Percentiles rank a stretch among this genome's conserved stretches.
phyloP scores from a whole-genome alignment of 2,329 filamentous ascomycete species.

The Tolypocladium inflatum region DNA sequence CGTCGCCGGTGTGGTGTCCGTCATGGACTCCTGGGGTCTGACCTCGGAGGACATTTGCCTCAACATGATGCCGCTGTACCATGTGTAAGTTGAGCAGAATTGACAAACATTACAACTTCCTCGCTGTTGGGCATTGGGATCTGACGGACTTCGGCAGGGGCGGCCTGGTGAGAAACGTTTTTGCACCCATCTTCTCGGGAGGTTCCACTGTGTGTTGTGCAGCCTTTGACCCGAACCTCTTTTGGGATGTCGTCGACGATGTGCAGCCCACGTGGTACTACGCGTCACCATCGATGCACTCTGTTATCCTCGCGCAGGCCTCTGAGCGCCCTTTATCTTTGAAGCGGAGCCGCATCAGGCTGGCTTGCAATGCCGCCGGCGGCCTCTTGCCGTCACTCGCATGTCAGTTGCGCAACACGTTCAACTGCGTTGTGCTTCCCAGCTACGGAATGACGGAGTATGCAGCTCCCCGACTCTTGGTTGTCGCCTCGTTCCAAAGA shows the following conservation, averaged over 20 bases:
- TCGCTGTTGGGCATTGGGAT: neutral
- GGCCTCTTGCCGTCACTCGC: slow-evolving; percentile 42
- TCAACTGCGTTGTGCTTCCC: slow-evolving; percentile 41
- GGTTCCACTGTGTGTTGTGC: slow-evolving; percentile 44
- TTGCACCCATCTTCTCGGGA: slow-evolving; percentile 43
- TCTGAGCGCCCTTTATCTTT: slow-evolving; percentile 27
- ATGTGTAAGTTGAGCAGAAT: slow-evolving; percentile 31
- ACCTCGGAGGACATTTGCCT: slow-evolving; percentile 37
- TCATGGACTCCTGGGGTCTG: slow-evolving; percentile 44
- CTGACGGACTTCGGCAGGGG: slow-evolving; percentile 23
- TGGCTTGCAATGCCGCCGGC: slow-evolving; percentile 48
- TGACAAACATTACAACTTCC: neutral
- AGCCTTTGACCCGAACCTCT: slow-evolving; percentile 43
- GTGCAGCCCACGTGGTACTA: slow-evolving; percentile 46
- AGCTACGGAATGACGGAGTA: slow-evolving; percentile 51
- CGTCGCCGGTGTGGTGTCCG: slow-evolving; percentile 38
- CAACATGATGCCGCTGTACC: slow-evolving; percentile 52
- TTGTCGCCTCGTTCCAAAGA: neutral
- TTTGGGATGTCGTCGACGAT: slow-evolving; percentile 44
- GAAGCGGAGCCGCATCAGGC: slow-evolving; percentile 32
- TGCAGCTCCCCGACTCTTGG: slow-evolving; percentile 4
- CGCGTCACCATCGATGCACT: slow-evolving; percentile 48
- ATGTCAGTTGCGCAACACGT: slow-evolving; percentile 36
- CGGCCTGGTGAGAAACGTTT: slow-evolving; percentile 43
- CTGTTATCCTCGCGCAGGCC: slow-evolving; percentile 39